Evolutionary conservation across 2,329 filamentous ascomycete genomes (phyloP).

Genomic region (Aspergillus ochraceus): DNA sequence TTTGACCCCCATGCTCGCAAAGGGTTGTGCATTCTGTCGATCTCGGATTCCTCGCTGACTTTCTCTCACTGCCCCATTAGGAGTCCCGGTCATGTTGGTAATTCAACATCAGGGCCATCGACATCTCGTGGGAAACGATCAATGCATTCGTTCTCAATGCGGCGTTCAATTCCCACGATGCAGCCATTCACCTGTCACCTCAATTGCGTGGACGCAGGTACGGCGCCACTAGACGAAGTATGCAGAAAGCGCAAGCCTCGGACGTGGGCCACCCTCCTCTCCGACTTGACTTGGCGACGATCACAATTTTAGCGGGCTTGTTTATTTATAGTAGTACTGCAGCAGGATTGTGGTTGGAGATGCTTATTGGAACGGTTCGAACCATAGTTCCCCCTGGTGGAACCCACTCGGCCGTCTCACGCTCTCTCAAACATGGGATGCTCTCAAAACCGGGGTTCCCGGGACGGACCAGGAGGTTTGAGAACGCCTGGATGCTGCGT

Average conservation of each 20-base stretch:
- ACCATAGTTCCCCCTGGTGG: conserved; percentile 3
- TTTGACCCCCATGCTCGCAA: background rate
- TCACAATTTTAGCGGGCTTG: background rate
- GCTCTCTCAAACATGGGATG: background rate
- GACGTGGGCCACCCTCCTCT: background rate
- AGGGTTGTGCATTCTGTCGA: conserved; percentile 4
- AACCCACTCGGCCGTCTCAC: background rate
- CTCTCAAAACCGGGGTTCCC: background rate
- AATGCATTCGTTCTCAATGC: background rate
- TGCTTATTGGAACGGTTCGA: conserved; percentile 2
- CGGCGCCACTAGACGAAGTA: background rate
- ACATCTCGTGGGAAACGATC: background rate
- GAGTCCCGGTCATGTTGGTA: background rate
- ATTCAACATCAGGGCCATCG: too few species aligned
- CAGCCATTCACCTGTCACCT: background rate
- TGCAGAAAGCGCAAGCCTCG: background rate
- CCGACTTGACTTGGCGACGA: background rate
- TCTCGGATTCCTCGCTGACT: conserved; percentile 1
- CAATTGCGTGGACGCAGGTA: background rate
- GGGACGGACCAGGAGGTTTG: conserved; percentile 1
- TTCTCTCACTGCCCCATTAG: background rate
- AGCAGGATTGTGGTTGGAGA: background rate
- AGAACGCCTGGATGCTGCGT: conserved; percentile 2
- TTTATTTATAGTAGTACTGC: background rate
- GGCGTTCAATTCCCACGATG: background rate